Base-by-base conservation (phyloP, 257 asterid species). In the Primulina tabacum region DNA sequence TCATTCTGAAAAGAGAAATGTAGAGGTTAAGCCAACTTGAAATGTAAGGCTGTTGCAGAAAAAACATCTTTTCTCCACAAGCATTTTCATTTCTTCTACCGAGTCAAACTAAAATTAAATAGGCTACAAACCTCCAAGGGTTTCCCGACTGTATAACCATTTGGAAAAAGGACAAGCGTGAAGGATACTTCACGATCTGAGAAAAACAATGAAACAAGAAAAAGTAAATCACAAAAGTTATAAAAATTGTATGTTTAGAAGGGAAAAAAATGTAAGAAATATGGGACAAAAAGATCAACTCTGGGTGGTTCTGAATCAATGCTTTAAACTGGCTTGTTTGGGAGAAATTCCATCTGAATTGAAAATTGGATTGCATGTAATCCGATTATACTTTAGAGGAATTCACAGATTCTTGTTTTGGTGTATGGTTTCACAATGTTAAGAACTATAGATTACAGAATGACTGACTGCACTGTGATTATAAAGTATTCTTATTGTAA, bases 131-230 rank as follows among this genome's bases (percentile, higher is more conserved):
- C 99, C 99, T 91, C 96, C 58, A 75, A 59, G 33, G 89, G 84
- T 60, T 91, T 94, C 57, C 88, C 87, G 21, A 91, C 67, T 29
- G 97, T 81, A 85, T 91, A 94, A 67, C 99, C 99, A 72, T 91
- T 89, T 2, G 81, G 92, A 73, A 81, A 94, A 67, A 94, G 99
- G 81, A 73, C 82, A 60, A 94, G 76, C 26, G 88, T 71, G 80
- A 94, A 91, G 28, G 99, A 94, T 62, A 85, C 88, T 74, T 89
- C 96, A 67, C 70, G 79, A 76, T 86, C 99, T 87, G 88, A 58
- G 8, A 68, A 73, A 75, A 76, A 55, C 8, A 57, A 37, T 50
- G 17, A 60, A 76, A 32, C 68, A 64, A 26, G 33, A 50, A 64
- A 47, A 61, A 67, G 60, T 43, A 58, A 55, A 50, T 50, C 30